phyloP scores from a whole-genome alignment of 148 eudicot genomes.

The Dysphania ambrosioides region DNA sequence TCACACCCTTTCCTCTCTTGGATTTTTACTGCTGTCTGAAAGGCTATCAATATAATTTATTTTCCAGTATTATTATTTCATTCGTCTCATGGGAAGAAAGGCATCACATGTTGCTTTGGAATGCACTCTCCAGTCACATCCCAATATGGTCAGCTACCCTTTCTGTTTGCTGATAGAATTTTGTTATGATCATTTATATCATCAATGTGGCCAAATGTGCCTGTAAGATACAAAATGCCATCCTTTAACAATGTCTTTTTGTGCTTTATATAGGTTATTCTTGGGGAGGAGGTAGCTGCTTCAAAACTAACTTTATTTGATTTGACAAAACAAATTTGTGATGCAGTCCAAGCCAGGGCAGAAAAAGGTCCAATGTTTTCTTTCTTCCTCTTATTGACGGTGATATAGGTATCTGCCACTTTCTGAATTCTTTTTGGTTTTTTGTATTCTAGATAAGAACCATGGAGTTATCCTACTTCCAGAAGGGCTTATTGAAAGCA shows the following conservation, averaged over 20 bases:
- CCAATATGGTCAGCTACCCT: slow-evolving; percentile 67
- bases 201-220: background rate
- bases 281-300: slow-evolving; percentile 94
- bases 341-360: slow-evolving; percentile 91
- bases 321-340: slow-evolving; percentile 90
- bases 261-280: slow-evolving; percentile 58
- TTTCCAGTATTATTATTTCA: slow-evolving; percentile 83
- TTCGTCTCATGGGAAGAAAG: slow-evolving; percentile 93
- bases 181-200: background rate
- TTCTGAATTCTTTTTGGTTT: slow-evolving; percentile 12
- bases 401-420: background rate
- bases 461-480: slow-evolving; percentile 95
- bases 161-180: slow-evolving; percentile 1
- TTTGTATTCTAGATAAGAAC: slow-evolving; percentile 54
- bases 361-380: slow-evolving; percentile 52
- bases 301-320: slow-evolving; percentile 93
- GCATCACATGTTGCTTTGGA: slow-evolving; percentile 95
- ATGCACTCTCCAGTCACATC: slow-evolving; percentile 96
- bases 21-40: slow-evolving; percentile 1
- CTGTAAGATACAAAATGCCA: background rate
- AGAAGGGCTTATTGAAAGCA: slow-evolving; percentile 97
- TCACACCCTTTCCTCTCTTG: background rate
- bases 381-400: background rate
- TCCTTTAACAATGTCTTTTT: background rate
- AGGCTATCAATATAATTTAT: slow-evolving; percentile 9